Conservation (phyloP, 495 filamentous ascomycete species). For the Neurospora terricola region DNA sequence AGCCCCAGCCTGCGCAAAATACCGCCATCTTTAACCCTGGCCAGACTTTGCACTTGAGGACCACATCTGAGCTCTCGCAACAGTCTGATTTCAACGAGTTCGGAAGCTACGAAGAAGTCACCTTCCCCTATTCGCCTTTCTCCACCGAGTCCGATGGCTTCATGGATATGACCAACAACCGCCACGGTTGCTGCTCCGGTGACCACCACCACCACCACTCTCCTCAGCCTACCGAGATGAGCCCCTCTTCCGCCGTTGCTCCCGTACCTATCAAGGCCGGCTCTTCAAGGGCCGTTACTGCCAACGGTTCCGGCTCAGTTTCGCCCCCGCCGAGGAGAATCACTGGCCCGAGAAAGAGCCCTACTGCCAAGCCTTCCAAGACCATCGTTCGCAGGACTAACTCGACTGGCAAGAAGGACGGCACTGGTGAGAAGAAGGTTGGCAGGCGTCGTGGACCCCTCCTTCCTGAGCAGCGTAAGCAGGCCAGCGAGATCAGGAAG, state of each 20-base stretch:
- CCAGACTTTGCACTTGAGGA: conserved; percentile 75
- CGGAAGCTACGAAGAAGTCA: conserved; percentile 74
- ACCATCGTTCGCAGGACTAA: conserved; percentile 61
- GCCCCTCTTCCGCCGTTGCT: conserved; percentile 57
- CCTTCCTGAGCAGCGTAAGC: conserved; percentile 85
- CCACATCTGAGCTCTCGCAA: conserved; percentile 73
- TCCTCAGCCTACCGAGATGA: conserved; percentile 36
- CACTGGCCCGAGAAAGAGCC: conserved; percentile 59
- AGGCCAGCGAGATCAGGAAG: conserved; percentile 89
- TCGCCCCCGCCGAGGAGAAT: conserved; percentile 57
- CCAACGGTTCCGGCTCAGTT: conserved; percentile 50
- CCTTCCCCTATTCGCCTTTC: conserved; percentile 60
- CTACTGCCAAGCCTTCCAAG: conserved; percentile 69
- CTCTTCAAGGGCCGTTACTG: conserved; percentile 43
- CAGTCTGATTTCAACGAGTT: conserved; percentile 53
- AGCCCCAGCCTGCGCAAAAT: conserved; percentile 37
- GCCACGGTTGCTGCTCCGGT: conserved; percentile 40
- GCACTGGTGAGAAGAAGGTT: conserved; percentile 71
- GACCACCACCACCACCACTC: conserved; percentile 39
- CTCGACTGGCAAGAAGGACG: conserved; percentile 64
- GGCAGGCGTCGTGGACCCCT: conserved; percentile 79
- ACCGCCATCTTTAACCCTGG: conserved; percentile 75
- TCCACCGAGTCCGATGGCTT: conserved; percentile 56
- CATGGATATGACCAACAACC: conserved; percentile 29
- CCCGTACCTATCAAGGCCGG: conserved; percentile 59